These are phyloP conservation scores for Trichocladium antarcticum DNA, from an alignment of 495 filamentous ascomycete genomes.

Conservation along the genomic window DNA sequence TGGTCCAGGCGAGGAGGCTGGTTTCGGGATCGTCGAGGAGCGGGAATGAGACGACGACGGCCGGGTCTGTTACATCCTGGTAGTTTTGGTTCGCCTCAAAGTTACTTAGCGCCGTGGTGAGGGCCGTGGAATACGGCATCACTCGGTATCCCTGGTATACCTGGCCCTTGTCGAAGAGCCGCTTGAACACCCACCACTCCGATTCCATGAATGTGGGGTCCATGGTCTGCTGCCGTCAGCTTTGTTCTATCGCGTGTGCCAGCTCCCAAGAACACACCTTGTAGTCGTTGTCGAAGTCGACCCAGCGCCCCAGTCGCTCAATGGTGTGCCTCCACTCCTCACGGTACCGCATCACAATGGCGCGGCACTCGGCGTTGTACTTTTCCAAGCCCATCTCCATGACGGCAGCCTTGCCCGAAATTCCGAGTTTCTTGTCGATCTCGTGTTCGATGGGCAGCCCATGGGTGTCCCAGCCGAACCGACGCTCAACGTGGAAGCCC, in stretches of 20 bases:
- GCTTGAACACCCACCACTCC: conserved; percentile 93
- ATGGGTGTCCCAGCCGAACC: conserved; percentile 80
- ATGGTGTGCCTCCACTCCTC: conserved; percentile 85
- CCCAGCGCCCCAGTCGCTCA: conserved; percentile 87
- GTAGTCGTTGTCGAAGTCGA: conserved; percentile 98
- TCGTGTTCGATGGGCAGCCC: conserved; percentile 94
- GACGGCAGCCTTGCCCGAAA: conserved; percentile 81
- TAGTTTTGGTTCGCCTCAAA: conserved; percentile 94
- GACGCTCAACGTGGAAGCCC: conserved; percentile 69
- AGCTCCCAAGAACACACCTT: conserved; percentile 46
- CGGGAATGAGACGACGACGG: conserved; percentile 83
- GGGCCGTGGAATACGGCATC: conserved; percentile 89
- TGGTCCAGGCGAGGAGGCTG: conserved; percentile 79
- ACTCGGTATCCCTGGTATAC: conserved; percentile 85
- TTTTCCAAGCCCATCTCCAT: conserved; percentile 74
- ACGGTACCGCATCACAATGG: conserved; percentile 90
- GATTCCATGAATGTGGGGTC: conserved; percentile 92
- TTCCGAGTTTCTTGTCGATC: conserved; percentile 93
- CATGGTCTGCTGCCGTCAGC: conserved; percentile 55
- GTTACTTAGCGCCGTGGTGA: conserved; percentile 84
- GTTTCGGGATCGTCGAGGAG: conserved; percentile 67
- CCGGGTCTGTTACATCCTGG: conserved; percentile 85
- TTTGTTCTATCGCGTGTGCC: too few relatives aligned
- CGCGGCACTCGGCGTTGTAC: conserved; percentile 87
- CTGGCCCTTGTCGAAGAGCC: conserved; percentile 75